Conservation (phyloP, 495 filamentous ascomycete genomes). For the Penicillium turbatum region DNA sequence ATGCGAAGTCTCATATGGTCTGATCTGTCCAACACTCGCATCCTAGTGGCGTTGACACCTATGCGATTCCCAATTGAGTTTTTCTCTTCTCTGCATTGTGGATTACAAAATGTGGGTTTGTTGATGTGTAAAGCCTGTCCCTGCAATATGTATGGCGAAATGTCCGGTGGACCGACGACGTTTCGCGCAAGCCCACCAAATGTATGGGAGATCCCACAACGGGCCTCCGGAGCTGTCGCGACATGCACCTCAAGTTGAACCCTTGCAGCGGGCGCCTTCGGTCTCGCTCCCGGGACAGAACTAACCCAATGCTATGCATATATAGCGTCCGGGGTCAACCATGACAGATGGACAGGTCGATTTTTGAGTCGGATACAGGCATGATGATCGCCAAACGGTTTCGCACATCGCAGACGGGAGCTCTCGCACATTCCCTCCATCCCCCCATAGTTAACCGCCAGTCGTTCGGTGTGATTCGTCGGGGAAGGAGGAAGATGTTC, state of each 20-base stretch:
- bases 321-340: slow-evolving; percentile 2
- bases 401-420: slow-evolving; percentile 15
- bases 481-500: slow-evolving; percentile 7
- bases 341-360: slow-evolving; percentile 10
- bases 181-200: background rate
- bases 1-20: slow-evolving; percentile 5
- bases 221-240: background rate
- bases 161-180: background rate
- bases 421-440: background rate
- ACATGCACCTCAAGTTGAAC: background rate
- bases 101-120: background rate
- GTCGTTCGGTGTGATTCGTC: slow-evolving; percentile 7
- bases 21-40: slow-evolving; percentile 10
- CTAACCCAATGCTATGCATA: slow-evolving; percentile 4
- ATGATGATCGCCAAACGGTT: slow-evolving; percentile 29
- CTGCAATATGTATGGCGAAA: background rate
- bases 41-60: background rate
- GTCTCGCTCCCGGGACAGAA: background rate
- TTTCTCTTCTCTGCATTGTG: background rate
- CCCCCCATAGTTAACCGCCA: background rate
- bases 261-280: slow-evolving; percentile 6
- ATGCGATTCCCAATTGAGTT: background rate
- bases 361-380: slow-evolving; percentile 11
- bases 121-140: background rate
- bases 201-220: slow-evolving; percentile 5